Evolutionary conservation across 1,139 yeast genomes (phyloP), one percentile per base, ranked within the genome.

Genomic region (Hemisphaericaspora xylanilytica): DNA sequence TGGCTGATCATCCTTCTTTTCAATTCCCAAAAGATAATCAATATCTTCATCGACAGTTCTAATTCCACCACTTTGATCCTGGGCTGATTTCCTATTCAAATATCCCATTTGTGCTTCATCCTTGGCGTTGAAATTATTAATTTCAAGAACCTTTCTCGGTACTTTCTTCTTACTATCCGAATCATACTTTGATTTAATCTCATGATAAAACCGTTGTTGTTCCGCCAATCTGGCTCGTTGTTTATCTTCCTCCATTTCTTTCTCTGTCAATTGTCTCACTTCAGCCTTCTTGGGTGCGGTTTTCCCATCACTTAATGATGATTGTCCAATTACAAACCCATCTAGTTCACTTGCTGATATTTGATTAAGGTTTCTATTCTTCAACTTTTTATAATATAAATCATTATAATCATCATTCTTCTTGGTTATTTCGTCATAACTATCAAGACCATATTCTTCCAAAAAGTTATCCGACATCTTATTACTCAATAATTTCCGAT

Each of bases 361-460:
- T 25, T 59, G 52, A 13, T 56, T 51, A n/a, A 65, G 15, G 10
- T 52, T 47, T 9, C 61, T 48, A 4, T 49, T 43, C 26, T 49
- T 45, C 25, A 51, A 49, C 36, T 57, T 58, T 21, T 53, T 43
- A 14, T 50, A 42, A 36, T 55, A 47, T 4, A 55, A 6, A n/a
- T 46, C 59, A 40, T 64, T 59, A 44, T 66, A 65, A 43, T 67
- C 71, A 28, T 57, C 55, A 6, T 47, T 47, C 8, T 50, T 33
- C 12, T 47, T 56, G 1, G 59, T 53, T 1, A 67, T 58, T 4
- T 65, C 59, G 6, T 47, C 37, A 42, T 67, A 67, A 37, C 58
- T 55, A 2, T 52, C 58, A 12, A 71, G 43, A 0, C 75, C 76
- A 46, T 71, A 71, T 39, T 71, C 76, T 37, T 60, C 67, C 14